Conservation (phyloP, 768 basidiomycete species). For the Panaeolus cyanescens region DNA sequence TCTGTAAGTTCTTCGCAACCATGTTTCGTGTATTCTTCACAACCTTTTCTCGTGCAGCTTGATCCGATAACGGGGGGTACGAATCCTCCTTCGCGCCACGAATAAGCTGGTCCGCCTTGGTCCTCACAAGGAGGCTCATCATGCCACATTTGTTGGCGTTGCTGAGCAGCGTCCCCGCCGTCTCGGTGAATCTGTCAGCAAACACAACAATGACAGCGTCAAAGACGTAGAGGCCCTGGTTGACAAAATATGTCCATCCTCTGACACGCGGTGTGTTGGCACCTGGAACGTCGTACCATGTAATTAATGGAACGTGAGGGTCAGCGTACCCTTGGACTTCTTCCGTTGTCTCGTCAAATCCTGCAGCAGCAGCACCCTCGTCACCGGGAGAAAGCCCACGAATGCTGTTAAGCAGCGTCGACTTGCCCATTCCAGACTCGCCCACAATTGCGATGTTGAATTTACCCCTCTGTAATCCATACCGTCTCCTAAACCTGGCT, state of each 20-base stretch:
- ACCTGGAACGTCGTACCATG: constrained; percentile 38
- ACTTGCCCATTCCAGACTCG: constrained; percentile 34
- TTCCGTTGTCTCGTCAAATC: neutral
- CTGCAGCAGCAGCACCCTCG: constrained; percentile 24
- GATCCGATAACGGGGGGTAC: neutral
- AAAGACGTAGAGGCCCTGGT: constrained; percentile 36
- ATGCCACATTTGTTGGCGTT: constrained; percentile 31
- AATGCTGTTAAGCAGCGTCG: constrained; percentile 36
- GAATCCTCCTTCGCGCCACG: constrained; percentile 5
- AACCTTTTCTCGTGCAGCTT: neutral
- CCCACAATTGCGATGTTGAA: constrained; percentile 34
- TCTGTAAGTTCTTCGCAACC: neutral
- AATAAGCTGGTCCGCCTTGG: constrained; percentile 28
- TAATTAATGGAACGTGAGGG: constrained; percentile 19
- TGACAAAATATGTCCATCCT: constrained; percentile 37
- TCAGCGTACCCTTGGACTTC: constrained; percentile 28
- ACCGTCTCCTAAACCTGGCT: neutral
- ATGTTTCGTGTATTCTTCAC: neutral
- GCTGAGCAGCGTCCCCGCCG: constrained; percentile 32
- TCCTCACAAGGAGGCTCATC: constrained; percentile 35
- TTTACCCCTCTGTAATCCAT: constrained; percentile 58
- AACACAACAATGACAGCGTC: constrained; percentile 34
- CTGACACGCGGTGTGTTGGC: constrained; percentile 31
- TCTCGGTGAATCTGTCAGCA: constrained; percentile 32
- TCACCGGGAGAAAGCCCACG: constrained; percentile 27